Conservation (phyloP, 208 protist genomes). For the Trypanosoma cruzi region DNA sequence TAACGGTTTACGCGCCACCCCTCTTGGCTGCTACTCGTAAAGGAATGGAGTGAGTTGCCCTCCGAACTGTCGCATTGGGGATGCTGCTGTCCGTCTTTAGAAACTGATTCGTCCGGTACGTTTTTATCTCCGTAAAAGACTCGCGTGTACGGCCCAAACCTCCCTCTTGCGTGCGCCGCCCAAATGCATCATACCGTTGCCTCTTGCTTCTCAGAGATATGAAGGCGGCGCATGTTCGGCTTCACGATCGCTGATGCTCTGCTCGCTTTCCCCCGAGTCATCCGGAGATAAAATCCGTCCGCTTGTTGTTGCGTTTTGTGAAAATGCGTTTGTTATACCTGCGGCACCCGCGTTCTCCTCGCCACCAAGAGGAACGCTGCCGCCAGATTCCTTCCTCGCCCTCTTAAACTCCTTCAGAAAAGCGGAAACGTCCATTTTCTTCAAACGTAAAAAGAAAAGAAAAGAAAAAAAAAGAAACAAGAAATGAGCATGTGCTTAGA, state of each 20-base stretch:
- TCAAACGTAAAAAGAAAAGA: conserved; percentile 3
- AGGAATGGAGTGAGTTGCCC: not conserved
- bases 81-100: not conserved
- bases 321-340: not conserved
- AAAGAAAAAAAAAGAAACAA: conserved; percentile 15
- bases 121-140: conserved; percentile 16
- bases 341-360: not conserved
- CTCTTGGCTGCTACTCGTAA: not conserved
- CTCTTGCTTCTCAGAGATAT: conserved; percentile 10
- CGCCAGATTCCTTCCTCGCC: not conserved
- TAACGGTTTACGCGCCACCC: not conserved
- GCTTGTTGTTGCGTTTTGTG: not conserved
- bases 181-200: conserved; percentile 13
- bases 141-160: not conserved
- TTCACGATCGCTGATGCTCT: not conserved
- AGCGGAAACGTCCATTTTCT: conserved; percentile 63
- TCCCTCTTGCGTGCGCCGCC: not conserved
- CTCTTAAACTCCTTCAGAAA: conserved; percentile 81
- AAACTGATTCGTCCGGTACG: conserved; percentile 26
- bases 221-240: not conserved
- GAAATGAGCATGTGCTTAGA: not conserved
- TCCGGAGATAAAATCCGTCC: not conserved
- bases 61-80: not conserved
- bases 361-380: not conserved
- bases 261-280: not conserved